A percentile compares a stretch with the other conserved stretches of the same genome.
Conservation (phyloP, 164 flowering plant species). For the Platanus orientalis region DNA sequence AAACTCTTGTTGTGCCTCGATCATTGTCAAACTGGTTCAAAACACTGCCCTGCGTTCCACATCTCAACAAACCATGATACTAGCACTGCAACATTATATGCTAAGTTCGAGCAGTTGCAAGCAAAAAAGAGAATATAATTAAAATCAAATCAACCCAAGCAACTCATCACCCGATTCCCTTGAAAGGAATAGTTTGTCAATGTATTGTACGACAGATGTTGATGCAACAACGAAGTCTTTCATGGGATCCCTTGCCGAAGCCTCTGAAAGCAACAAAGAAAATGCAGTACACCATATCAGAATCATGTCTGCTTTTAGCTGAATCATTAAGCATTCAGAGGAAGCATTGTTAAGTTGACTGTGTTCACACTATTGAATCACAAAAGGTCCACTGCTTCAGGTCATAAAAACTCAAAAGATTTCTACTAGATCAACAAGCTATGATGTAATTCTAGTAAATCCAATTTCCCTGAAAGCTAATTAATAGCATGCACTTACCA, state of each 20-base stretch:
- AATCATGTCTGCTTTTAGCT: neutral
- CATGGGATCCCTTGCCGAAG: constrained; percentile 68
- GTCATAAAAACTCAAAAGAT: too few relatives aligned
- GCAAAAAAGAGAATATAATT: neutral
- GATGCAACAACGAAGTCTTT: constrained; percentile 58
- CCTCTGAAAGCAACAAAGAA: constrained; percentile 46
- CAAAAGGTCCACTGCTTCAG: too few relatives aligned
- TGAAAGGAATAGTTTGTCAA: constrained; percentile 63
- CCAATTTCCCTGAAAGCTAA: neutral
- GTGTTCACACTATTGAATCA: too few relatives aligned
- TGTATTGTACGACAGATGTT: constrained; percentile 48
- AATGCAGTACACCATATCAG: neutral
- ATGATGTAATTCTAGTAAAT: too few relatives aligned
- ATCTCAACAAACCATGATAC: too few relatives aligned
- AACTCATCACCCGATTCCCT: constrained; percentile 48
- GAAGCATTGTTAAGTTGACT: too few relatives aligned
- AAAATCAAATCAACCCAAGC: neutral
- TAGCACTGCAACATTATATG: too few relatives aligned
- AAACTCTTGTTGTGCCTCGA: too few relatives aligned
- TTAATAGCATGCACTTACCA: constrained; percentile 37
- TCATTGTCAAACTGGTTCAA: too few relatives aligned
- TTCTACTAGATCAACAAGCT: too few relatives aligned
- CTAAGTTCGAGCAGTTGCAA: neutral
- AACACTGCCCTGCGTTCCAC: too few relatives aligned
- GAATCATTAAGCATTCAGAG: too few relatives aligned